A percentile compares a stretch with the other conserved stretches of the same genome.
Conservation (phyloP, 768 basidiomycete genomes). For the Kwoniella pini region DNA sequence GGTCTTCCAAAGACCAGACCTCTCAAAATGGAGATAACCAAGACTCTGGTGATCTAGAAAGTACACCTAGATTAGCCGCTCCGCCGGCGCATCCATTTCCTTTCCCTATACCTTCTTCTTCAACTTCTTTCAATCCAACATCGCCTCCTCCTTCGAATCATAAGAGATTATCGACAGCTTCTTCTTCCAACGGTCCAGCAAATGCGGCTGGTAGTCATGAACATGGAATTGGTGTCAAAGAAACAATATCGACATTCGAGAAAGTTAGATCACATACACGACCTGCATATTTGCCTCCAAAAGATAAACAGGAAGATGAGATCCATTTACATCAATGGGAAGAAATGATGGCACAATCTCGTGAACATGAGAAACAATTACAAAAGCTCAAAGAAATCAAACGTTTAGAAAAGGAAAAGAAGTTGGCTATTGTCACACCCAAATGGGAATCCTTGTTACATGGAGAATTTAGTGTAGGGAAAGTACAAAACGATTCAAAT, state of each 20-base stretch:
- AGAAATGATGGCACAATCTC: constrained; percentile 48
- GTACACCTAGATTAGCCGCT: constrained; percentile 33
- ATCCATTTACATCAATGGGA: constrained; percentile 51
- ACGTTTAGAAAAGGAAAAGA: constrained; percentile 41
- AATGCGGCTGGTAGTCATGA: not conserved
- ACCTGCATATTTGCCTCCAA: constrained; percentile 49
- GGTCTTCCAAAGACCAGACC: not conserved
- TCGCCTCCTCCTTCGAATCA: constrained; percentile 12
- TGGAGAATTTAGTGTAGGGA: constrained; percentile 30
- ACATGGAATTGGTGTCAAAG: constrained; percentile 33
- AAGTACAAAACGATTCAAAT: constrained; percentile 30
- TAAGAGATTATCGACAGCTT: constrained; percentile 27
- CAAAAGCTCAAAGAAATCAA: constrained; percentile 24
- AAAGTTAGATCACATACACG: constrained; percentile 48
- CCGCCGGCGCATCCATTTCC: constrained; percentile 49
- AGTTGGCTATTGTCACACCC: constrained; percentile 35
- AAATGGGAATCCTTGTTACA: constrained; percentile 45
- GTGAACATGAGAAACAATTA: constrained; percentile 38
- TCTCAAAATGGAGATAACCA: not conserved
- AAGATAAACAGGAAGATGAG: constrained; percentile 49
- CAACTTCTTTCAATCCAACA: constrained; percentile 5
- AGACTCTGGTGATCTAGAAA: not conserved
- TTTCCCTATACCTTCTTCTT: constrained; percentile 31
- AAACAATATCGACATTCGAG: constrained; percentile 33
- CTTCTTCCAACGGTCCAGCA: constrained; percentile 1